These are phyloP conservation scores for Hericium erinaceus DNA, from an alignment of 768 basidiomycete species.

Conservation along the genomic window DNA sequence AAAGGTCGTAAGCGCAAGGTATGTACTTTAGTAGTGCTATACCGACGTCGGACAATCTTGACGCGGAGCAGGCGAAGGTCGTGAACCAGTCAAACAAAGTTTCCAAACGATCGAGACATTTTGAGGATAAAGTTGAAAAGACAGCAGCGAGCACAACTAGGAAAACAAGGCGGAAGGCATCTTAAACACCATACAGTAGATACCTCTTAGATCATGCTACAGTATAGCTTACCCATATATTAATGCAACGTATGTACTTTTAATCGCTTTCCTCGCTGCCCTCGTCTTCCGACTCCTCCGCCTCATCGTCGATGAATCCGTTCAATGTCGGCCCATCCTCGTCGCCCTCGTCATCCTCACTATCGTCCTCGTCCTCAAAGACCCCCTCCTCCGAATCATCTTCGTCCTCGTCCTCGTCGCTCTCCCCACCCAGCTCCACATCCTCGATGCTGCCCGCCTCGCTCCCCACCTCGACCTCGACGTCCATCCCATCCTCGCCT, in stretches of 20 bases:
- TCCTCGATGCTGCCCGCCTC: conserved; percentile 74
- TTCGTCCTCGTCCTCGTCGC: conserved; percentile 37
- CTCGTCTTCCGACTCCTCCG: conserved; percentile 44
- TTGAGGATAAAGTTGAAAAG: background rate
- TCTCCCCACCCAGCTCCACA: conserved; percentile 60
- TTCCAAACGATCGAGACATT: too few relatives aligned
- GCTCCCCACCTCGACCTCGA: conserved; percentile 53
- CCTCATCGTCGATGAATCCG: conserved; percentile 49
- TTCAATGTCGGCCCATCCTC: conserved; percentile 13
- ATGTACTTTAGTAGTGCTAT: background rate
- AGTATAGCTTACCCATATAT: background rate
- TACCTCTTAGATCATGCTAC: background rate
- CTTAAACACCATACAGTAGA: background rate
- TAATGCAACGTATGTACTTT: background rate
- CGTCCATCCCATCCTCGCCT: conserved; percentile 39
- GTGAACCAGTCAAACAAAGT: too few relatives aligned
- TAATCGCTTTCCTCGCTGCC: conserved; percentile 29
- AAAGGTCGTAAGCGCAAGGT: conserved; percentile 12
- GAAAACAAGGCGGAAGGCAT: background rate
- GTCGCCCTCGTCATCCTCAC: conserved; percentile 31
- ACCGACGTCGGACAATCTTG: too few relatives aligned
- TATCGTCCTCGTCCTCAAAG: conserved; percentile 50
- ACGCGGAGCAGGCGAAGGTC: too few relatives aligned
- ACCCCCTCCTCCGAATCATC: conserved; percentile 34
- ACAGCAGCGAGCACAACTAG: background rate